Conservation (phyloP, 169 alveolate species). For the Babesia gibsoni region DNA sequence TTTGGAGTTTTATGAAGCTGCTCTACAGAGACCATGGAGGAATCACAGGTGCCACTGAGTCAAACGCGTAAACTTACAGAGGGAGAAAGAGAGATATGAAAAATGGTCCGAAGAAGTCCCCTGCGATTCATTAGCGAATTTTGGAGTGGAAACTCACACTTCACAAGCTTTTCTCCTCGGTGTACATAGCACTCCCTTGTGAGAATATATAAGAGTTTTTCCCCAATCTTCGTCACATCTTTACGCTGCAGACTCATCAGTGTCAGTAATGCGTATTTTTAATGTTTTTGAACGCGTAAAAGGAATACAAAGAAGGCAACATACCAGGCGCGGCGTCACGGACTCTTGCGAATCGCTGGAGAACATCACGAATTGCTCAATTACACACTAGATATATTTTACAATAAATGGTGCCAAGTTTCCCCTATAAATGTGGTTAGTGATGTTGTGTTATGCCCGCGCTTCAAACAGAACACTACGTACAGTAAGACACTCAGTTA, state of each 20-base stretch:
- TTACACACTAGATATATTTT: neutral
- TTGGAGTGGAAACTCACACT: constrained; percentile 16
- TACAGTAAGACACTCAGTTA: too few relatives aligned
- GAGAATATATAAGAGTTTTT: constrained; percentile 13
- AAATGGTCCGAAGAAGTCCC: constrained; percentile 59
- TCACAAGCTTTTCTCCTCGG: constrained; percentile 17
- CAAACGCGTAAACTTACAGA: constrained; percentile 26
- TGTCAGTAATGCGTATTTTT: neutral
- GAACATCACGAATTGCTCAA: neutral
- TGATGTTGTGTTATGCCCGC: too few relatives aligned
- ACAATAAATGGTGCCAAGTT: neutral
- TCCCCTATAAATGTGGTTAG: too few relatives aligned
- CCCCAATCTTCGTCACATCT: neutral
- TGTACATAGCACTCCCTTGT: constrained; percentile 18
- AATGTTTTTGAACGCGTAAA: neutral
- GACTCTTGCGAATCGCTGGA: constrained; percentile 6
- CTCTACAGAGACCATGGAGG: neutral
- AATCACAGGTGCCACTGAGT: neutral
- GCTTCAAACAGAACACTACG: too few relatives aligned
- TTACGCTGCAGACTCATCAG: constrained; percentile 9
- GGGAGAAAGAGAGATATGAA: constrained; percentile 44
- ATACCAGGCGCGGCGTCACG: constrained; percentile 13
- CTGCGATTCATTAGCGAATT: constrained; percentile 1
- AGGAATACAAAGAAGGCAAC: neutral
- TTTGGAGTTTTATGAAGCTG: too few relatives aligned